phyloP scores from a whole-genome alignment of 768 basidiomycete species.

The Obba rivulosa region DNA sequence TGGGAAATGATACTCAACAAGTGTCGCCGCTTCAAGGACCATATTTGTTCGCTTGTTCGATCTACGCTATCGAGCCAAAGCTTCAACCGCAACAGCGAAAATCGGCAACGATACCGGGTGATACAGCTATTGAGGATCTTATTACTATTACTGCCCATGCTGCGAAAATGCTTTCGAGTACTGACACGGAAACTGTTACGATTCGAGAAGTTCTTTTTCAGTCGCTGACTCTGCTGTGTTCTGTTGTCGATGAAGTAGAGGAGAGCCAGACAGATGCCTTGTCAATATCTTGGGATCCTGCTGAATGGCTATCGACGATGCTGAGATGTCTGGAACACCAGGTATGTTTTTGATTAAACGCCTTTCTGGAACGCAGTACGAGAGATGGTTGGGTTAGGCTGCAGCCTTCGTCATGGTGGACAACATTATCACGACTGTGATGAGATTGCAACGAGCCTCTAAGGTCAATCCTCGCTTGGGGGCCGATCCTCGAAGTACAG shows the following conservation, averaged over 20 bases:
- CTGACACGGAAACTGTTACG: conserved; percentile 22
- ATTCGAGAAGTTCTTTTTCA: conserved; percentile 50
- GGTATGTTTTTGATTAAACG: conserved; percentile 30
- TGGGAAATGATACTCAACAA: conserved; percentile 1
- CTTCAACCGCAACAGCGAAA: not conserved
- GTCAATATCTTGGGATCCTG: conserved; percentile 53
- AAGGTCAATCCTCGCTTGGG: conserved; percentile 46
- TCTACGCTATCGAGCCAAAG: conserved; percentile 44
- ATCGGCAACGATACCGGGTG: conserved; percentile 43
- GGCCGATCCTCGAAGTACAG: conserved; percentile 50
- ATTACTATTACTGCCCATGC: conserved; percentile 12
- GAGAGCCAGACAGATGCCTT: conserved; percentile 26
- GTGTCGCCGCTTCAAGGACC: conserved; percentile 2
- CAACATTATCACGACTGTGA: conserved; percentile 47
- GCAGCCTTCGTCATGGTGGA: conserved; percentile 68
- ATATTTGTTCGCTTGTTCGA: conserved; percentile 50
- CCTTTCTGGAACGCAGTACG: not conserved
- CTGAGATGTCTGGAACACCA: conserved; percentile 51
- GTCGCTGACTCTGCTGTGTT: conserved; percentile 45
- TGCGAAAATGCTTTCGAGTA: conserved; percentile 26
- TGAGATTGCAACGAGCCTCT: conserved; percentile 48
- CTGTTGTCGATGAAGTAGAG: conserved; percentile 41
- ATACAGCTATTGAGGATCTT: conserved; percentile 52
- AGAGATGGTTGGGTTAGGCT: conserved; percentile 31
- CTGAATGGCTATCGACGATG: conserved; percentile 54